Conservation (phyloP, 148 eudicot genomes). For the Amaranthus hypochondriacus region DNA sequence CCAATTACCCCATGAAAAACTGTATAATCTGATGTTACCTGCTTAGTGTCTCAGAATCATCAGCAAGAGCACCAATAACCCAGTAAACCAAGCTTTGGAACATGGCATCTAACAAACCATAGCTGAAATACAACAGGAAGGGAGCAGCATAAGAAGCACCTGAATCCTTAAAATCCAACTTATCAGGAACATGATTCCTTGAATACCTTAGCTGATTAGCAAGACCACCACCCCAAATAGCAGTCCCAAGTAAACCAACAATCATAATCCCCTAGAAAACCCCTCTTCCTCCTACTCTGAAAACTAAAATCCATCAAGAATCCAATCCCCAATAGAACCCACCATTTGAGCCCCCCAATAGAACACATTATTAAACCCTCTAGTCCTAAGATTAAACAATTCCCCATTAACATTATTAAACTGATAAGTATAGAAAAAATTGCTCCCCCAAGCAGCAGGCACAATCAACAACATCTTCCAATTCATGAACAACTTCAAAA, state of each 20-base stretch:
- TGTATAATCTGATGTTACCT: conserved; percentile 37
- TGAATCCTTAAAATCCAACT: conserved; percentile 79
- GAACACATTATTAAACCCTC: conserved; percentile 85
- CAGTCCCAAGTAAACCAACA: conserved; percentile 70
- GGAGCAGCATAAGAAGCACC: conserved; percentile 76
- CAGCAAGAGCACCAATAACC: conserved; percentile 87
- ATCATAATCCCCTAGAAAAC: conserved; percentile 53
- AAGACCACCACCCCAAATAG: conserved; percentile 87
- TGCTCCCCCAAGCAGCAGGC: conserved; percentile 83
- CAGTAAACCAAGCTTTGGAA: conserved; percentile 96
- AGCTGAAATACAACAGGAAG: conserved; percentile 71
- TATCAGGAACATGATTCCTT: conserved; percentile 26
- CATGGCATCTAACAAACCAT: conserved; percentile 89
- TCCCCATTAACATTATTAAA: conserved; percentile 89
- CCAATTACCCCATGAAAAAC: not conserved
- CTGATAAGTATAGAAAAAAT: conserved; percentile 91
- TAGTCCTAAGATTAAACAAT: conserved; percentile 77
- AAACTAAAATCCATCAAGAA: conserved; percentile 81
- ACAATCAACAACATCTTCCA: conserved; percentile 85
- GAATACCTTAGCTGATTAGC: conserved; percentile 64
- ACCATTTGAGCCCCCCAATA: conserved; percentile 99
- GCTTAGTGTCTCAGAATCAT: conserved; percentile 87
- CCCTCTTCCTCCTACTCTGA: conserved; percentile 69
- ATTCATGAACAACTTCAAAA: conserved; percentile 59
- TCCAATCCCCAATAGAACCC: conserved; percentile 67